Percentiles rank a stretch among this genome's conserved stretches.
Evolutionary conservation across 177 flowering plant species (phyloP).

Genomic region (Vitis hybrid): DNA sequence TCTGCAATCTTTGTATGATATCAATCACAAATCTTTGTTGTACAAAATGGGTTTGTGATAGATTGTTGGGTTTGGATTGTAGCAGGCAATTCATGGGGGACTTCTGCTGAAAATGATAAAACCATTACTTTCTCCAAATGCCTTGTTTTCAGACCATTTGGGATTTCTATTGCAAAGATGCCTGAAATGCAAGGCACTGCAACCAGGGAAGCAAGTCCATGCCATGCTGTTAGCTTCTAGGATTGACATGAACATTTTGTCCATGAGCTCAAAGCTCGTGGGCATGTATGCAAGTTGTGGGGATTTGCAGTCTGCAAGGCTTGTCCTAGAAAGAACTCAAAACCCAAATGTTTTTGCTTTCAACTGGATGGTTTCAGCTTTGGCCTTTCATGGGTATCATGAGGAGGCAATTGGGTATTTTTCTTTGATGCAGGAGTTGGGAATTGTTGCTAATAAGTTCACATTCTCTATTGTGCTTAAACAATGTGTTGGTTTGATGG

Average conservation of each 20-base stretch:
- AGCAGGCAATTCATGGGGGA: not conserved
- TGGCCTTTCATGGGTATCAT: slow-evolving; percentile 47
- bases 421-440: slow-evolving; percentile 33
- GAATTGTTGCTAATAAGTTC: slow-evolving; percentile 45
- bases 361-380: slow-evolving; percentile 73
- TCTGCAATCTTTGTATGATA: no score
- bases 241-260: slow-evolving; percentile 11
- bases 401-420: slow-evolving; percentile 47
- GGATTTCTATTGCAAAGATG: slow-evolving; percentile 43
- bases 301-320: slow-evolving; percentile 38
- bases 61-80: not conserved
- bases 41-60: no score
- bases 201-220: slow-evolving; percentile 63
- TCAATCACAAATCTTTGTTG: no score
- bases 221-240: slow-evolving; percentile 34
- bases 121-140: not conserved
- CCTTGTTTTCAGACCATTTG: slow-evolving; percentile 16
- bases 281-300: slow-evolving; percentile 68
- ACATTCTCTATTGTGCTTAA: slow-evolving; percentile 53
- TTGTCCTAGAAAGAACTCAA: slow-evolving; percentile 33
- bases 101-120: slow-evolving; percentile 3
- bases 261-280: slow-evolving; percentile 47
- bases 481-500: slow-evolving; percentile 68
- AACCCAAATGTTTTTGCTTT: slow-evolving; percentile 56
- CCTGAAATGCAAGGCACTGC: slow-evolving; percentile 47